A percentile compares a stretch with the other conserved stretches of the same genome.
Evolutionary conservation across 345 rosid species (phyloP).

Genomic region (Rhizophora mangle): DNA sequence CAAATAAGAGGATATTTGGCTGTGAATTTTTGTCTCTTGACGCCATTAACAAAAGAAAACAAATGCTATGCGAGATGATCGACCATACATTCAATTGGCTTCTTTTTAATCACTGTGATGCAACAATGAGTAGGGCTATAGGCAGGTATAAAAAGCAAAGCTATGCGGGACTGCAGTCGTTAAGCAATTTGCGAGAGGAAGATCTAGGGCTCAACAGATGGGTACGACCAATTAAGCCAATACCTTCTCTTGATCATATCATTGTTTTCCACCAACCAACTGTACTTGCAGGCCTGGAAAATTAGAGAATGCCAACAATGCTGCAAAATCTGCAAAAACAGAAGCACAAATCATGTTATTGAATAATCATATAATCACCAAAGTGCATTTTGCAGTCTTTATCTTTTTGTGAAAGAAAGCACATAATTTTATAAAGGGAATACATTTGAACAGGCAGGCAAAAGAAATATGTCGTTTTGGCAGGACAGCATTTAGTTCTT

Average conservation of each 20-base stretch:
- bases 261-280: conserved; percentile 8
- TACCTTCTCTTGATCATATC: background rate
- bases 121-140: background rate
- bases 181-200: background rate
- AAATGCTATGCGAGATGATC: conserved; percentile 1
- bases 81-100: background rate
- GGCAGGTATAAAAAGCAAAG: background rate
- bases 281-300: background rate
- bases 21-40: background rate
- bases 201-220: background rate
- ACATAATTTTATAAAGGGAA: background rate
- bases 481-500: background rate
- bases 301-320: background rate
- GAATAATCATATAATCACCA: background rate
- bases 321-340: background rate
- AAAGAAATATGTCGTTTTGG: background rate
- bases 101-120: background rate
- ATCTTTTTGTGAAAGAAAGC: too few species aligned
- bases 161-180: background rate
- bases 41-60: too few species aligned
- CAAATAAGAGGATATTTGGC: background rate
- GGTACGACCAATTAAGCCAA: background rate
- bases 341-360: background rate
- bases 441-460: conserved; percentile 1
- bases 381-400: background rate